These are phyloP conservation scores for Ceratocystiopsis minuta DNA, from an alignment of 2,329 filamentous ascomycete species.

Conservation along the genomic window DNA sequence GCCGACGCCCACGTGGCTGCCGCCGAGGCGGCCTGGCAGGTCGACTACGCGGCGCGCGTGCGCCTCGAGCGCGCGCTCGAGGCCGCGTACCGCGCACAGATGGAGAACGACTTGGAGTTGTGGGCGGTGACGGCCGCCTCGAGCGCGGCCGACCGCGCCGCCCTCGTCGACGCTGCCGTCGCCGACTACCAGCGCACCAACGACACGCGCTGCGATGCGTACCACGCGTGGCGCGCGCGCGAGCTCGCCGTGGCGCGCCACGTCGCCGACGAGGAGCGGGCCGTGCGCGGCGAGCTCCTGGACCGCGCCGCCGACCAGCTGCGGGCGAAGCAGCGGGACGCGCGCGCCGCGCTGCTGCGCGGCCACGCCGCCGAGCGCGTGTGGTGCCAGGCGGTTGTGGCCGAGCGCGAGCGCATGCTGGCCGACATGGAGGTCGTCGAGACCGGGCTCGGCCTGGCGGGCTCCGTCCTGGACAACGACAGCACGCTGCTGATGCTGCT, in stretches of 20 bases:
- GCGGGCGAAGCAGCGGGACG: constrained; percentile 12
- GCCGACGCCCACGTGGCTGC: constrained; percentile 15
- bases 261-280: constrained; percentile 21
- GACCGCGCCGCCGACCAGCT: constrained; percentile 19
- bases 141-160: constrained; percentile 15
- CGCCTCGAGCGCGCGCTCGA: constrained; percentile 25
- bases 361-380: constrained; percentile 24
- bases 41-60: constrained; percentile 24
- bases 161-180: constrained; percentile 17
- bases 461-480: constrained; percentile 15
- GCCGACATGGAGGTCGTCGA: constrained; percentile 23
- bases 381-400: constrained; percentile 27
- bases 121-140: constrained; percentile 18
- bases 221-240: constrained; percentile 22
- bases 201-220: constrained; percentile 19
- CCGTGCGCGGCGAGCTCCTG: constrained; percentile 24
- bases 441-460: constrained; percentile 12
- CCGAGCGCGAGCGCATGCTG: constrained; percentile 26
- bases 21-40: constrained; percentile 17
- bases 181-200: constrained; percentile 20
- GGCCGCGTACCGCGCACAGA: constrained; percentile 20
- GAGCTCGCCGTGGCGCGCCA: constrained; percentile 21
- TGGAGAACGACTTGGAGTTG: not conserved
- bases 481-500: constrained; percentile 5
- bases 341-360: constrained; percentile 15